A percentile compares a stretch with the other conserved stretches of the same genome.
These are phyloP conservation scores for Gaeumannomyces tritici DNA, from an alignment of 2,329 filamentous ascomycete genomes.

Conservation along the genomic window DNA sequence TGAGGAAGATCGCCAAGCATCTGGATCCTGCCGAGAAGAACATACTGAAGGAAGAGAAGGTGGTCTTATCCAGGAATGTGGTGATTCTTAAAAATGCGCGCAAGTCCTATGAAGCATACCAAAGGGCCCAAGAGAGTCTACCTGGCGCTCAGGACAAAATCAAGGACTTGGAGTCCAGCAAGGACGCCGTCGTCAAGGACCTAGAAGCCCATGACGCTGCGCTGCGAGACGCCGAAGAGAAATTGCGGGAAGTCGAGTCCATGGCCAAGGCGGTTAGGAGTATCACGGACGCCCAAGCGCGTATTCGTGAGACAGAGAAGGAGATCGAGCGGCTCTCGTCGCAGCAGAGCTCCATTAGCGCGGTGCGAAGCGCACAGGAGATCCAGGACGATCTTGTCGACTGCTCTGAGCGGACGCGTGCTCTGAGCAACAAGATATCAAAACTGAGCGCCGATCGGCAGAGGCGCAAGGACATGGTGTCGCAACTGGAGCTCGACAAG, in stretches of 20 bases:
- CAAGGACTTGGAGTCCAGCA: conserved; percentile 41
- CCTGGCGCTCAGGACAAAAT: conserved; percentile 58
- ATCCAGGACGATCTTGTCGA: conserved; percentile 67
- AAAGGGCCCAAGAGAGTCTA: conserved; percentile 59
- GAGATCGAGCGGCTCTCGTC: conserved; percentile 68
- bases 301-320: conserved; percentile 59
- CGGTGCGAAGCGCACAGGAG: conserved; percentile 66
- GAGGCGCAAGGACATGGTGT: conserved; percentile 57
- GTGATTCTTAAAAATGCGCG: conserved; percentile 52
- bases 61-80: conserved; percentile 31
- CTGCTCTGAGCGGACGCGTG: conserved; percentile 57
- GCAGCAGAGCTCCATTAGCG: conserved; percentile 57
- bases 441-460: conserved; percentile 65
- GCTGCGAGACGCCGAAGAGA: conserved; percentile 54
- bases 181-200: conserved; percentile 46
- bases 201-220: conserved; percentile 59
- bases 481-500: conserved; percentile 63
- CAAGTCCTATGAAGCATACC: conserved; percentile 64
- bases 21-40: conserved; percentile 53
- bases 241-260: conserved; percentile 48
- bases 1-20: conserved; percentile 56
- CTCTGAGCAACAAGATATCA: conserved; percentile 51
- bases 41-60: conserved; percentile 39
- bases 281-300: conserved; percentile 62
- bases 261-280: conserved; percentile 66